Base-by-base conservation (phyloP, 2,329 filamentous ascomycete genomes). In the Diplocarpon rosae region DNA sequence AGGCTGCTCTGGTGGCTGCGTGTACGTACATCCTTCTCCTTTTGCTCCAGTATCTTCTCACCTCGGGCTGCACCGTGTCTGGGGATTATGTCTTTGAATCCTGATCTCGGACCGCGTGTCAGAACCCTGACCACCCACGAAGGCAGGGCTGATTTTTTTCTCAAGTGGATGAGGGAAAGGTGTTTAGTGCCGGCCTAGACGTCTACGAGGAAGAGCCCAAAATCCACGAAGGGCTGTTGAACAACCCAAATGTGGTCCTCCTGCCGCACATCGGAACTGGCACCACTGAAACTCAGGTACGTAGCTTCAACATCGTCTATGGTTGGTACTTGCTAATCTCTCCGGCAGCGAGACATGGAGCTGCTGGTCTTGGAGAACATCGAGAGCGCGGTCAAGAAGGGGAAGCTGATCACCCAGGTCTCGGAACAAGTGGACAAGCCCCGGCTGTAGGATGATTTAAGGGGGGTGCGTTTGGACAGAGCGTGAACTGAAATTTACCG, bases 181-280 rank as follows among this genome's bases (percentile, higher is more conserved):
- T 92, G 32, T 72, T 71, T 47, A 80, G 76, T 28, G 80, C 70
- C 12, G 86, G 85, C 1, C 69, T 93, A 6, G 85, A 92, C 61
- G 85, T 92, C 40, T 92, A 79, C 60, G 85, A 92, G 60, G 70
- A 87, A 29, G 85, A 92, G 63, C 86, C 86, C 0, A 68, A 74
- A 45, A 67, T 93, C 27, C 81, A 92, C 59, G 76, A 78, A 0
- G 82, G 80, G 1, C 67, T 93, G 35, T 52, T 89, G n/a, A 65
- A 68, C 15, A 88, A 90, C 59, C 74, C 76, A 2, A 75, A 77
- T 52, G 83, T 85, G 30, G 68, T 89, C 50, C 69, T 93, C 20
- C 66, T 90, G 33, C 86, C 85, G 42, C 86, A 93, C 63, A 83
- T 92, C 80, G 86, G 85, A 0, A 92, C 86, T 1, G 85, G 73